Base-by-base conservation (phyloP, 169 alveolate species). In the Cryptosporidium xiaoi region DNA sequence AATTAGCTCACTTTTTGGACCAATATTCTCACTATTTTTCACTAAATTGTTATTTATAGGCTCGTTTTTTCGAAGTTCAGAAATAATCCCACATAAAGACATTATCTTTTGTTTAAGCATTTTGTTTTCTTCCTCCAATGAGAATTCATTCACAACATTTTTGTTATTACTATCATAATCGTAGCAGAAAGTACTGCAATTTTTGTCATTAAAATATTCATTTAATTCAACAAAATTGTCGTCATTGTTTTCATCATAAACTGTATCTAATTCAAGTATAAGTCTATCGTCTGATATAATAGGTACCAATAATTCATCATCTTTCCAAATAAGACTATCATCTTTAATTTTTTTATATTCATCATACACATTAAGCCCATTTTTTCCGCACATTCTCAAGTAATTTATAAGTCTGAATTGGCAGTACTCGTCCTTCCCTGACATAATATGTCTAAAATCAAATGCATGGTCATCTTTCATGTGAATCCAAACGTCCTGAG, bases 401-500 rank as follows among this genome's bases (percentile, higher is more conserved):
- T 60, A 77, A 77, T 77, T 77, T 56, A 77, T 56, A 10, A 77
- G 64, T 20, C 60, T 34, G 8, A 77, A 34, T 27, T 62, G 62
- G 15, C 29, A 60, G 31, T 77, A 77, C 36, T 56, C 87, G 20
- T 60, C 64, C 36, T 16, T 36, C n/a, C 64, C 64, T 0, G 15
- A 18, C 2, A 53, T 77, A 33, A 46, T 40, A 27, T 20, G 58
- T 46, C 46, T 27, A 55, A 56, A 58, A 53, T 56, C 64, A 44
- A 77, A 77, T 15, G 7, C 46, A 44, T 77, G 87, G 40, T 10
- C 27, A 31, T 27, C n/a, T 24, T 77, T 77, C 87, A 77, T 77
- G 36, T 77, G 87, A 24, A 33, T 24, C 87, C 87, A 77, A 5
- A 77, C 40, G 8, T 60, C 87, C 13, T 62, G 60, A 40, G 87